Evolutionary conservation across 352 stramenopile genomes (phyloP).

Genomic region (Aphanomyces stellatus): DNA sequence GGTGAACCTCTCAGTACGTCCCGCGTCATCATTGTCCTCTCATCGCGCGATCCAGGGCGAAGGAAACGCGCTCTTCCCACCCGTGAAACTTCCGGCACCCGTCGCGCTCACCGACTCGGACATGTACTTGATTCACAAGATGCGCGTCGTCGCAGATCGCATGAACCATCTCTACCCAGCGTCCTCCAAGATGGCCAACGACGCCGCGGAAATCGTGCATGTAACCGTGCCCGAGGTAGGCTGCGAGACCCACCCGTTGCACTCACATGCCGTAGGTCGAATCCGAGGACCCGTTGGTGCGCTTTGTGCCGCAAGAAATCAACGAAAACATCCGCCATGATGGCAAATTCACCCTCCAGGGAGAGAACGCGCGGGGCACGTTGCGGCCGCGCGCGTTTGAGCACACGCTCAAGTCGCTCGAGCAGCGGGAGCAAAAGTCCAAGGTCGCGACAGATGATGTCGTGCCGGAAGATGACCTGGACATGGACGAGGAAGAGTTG

Average conservation of each 20-base stretch:
- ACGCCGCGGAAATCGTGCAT: conserved; percentile 11
- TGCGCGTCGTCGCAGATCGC: conserved; percentile 15
- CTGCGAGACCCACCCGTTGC: not conserved
- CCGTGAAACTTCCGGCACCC: conserved; percentile 16
- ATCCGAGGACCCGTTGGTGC: conserved; percentile 8
- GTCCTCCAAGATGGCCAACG: not conserved
- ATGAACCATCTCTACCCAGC: conserved; percentile 18
- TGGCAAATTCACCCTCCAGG: not conserved
- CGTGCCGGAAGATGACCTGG: not conserved
- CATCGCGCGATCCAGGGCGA: conserved; percentile 8
- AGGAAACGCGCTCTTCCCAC: conserved; percentile 3
- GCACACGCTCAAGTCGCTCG: conserved; percentile 17
- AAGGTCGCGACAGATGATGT: not conserved
- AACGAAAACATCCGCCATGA: conserved; percentile 20
- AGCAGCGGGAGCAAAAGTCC: conserved; percentile 16
- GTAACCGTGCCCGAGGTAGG: conserved; percentile 15
- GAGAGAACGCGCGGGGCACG: not conserved
- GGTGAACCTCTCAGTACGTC: not conserved
- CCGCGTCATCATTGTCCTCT: not conserved
- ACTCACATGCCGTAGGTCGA: not conserved
- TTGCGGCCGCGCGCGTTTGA: conserved; percentile 14
- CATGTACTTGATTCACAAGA: conserved; percentile 21
- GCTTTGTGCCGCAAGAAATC: conserved; percentile 16
- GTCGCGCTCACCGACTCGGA: conserved; percentile 14
- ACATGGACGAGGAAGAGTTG: conserved; percentile 19